These are phyloP conservation scores for Collybiopsis luxurians DNA, from an alignment of 768 basidiomycete genomes.

Conservation along the genomic window DNA sequence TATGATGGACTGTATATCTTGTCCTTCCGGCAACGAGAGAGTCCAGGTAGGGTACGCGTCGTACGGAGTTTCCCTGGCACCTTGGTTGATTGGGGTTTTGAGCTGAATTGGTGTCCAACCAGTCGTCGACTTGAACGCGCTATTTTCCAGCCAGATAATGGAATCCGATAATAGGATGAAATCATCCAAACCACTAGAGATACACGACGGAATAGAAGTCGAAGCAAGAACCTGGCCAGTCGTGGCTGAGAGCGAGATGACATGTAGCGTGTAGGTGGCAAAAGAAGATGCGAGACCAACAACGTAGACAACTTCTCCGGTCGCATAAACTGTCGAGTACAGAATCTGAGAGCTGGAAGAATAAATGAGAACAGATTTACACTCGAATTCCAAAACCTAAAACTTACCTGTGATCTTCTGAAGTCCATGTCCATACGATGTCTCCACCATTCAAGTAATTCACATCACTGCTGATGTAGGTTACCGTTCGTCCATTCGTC, in stretches of 20 bases:
- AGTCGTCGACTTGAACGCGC: constrained; percentile 51
- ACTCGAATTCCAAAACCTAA: no score
- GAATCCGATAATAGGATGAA: constrained; percentile 23
- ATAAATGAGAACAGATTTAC: neutral
- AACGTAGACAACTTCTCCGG: constrained; percentile 52
- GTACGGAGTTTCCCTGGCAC: constrained; percentile 20
- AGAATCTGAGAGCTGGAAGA: constrained; percentile 56
- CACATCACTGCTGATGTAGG: constrained; percentile 16
- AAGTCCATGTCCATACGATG: constrained; percentile 69
- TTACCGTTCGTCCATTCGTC: constrained; percentile 60
- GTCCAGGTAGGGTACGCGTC: constrained; percentile 67
- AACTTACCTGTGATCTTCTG: constrained; percentile 63
- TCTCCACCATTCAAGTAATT: constrained; percentile 46
- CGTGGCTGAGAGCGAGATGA: constrained; percentile 54
- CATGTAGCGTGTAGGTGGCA: constrained; percentile 61
- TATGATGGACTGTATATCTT: constrained; percentile 55
- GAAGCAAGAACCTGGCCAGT: constrained; percentile 51
- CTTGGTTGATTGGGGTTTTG: constrained; percentile 8
- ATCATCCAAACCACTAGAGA: constrained; percentile 30
- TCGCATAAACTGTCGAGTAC: constrained; percentile 59
- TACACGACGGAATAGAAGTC: constrained; percentile 52
- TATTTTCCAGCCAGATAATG: constrained; percentile 54
- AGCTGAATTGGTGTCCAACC: constrained; percentile 52
- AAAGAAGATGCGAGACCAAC: constrained; percentile 51
- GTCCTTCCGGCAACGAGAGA: constrained; percentile 49